These are phyloP conservation scores for Polymyxa betae DNA, from an alignment of 208 protist species.

Conservation along the genomic window DNA sequence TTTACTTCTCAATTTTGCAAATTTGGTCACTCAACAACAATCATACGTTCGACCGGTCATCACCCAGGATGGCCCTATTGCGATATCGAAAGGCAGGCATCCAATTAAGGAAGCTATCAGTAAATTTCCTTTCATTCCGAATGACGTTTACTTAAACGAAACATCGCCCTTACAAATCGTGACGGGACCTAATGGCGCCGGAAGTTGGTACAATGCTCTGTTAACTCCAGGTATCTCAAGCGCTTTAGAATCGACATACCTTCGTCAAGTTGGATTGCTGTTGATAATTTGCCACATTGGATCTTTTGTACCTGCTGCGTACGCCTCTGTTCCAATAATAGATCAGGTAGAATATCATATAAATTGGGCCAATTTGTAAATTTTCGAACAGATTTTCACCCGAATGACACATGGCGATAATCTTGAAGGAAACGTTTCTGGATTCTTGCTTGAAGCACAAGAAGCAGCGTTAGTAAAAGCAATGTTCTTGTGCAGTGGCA, in stretches of 20 bases:
- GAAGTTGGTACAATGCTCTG: background rate
- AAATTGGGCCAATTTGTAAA: background rate
- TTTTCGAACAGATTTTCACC: background rate
- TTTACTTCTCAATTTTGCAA: slow-evolving; percentile 52
- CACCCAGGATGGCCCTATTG: slow-evolving; percentile 19
- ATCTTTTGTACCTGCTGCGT: slow-evolving; percentile 52
- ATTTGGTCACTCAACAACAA: slow-evolving; percentile 8
- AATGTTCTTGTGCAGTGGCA: background rate
- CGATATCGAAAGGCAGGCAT: slow-evolving; percentile 45
- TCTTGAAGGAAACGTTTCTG: slow-evolving; percentile 51
- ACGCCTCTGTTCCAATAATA: slow-evolving; percentile 24
- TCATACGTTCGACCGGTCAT: slow-evolving; percentile 15
- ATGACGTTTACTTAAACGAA: slow-evolving; percentile 48
- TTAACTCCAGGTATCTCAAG: background rate
- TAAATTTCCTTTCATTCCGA: background rate
- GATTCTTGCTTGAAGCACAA: slow-evolving; percentile 41
- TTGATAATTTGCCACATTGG: slow-evolving; percentile 55
- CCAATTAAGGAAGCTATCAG: slow-evolving; percentile 15
- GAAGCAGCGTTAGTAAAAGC: slow-evolving; percentile 26
- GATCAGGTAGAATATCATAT: slow-evolving; percentile 31
- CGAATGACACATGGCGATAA: slow-evolving; percentile 37
- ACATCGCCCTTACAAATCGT: slow-evolving; percentile 1
- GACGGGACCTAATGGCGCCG: slow-evolving; percentile 15
- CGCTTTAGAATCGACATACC: slow-evolving; percentile 49
- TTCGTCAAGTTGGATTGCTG: slow-evolving; percentile 12